Evolutionary conservation across 176 grass and related monocot species (phyloP).

Genomic region (Microstegium vimineum): DNA sequence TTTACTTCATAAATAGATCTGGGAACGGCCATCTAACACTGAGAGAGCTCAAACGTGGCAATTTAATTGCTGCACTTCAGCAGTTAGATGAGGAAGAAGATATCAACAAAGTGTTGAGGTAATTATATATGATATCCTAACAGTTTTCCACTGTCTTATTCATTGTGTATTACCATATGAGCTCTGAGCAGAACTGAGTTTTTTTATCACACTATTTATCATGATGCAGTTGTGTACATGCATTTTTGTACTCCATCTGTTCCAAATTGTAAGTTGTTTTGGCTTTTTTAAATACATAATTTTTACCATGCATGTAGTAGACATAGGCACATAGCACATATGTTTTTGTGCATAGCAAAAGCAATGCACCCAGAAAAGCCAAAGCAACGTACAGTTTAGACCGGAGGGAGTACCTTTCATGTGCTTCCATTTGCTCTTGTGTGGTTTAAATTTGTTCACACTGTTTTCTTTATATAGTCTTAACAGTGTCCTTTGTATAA

Average conservation of each 20-base stretch:
- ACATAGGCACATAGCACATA: background rate
- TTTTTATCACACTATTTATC: background rate
- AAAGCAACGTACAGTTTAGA: background rate
- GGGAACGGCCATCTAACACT: conserved; percentile 89
- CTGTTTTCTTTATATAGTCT: background rate
- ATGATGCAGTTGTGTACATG: background rate
- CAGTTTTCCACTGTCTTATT: background rate
- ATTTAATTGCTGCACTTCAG: conserved; percentile 95
- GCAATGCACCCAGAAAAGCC: background rate
- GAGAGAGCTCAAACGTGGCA: conserved; percentile 93
- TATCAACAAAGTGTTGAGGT: conserved; percentile 99
- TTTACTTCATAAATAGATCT: conserved; percentile 97
- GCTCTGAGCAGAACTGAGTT: background rate
- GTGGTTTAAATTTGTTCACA: background rate
- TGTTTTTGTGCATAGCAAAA: background rate
- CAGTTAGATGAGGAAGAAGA: conserved; percentile 99
- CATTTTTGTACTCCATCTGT: background rate
- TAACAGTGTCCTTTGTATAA: background rate
- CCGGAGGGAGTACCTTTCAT: background rate
- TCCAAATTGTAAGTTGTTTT: background rate
- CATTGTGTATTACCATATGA: background rate
- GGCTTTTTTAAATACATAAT: background rate
- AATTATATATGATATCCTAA: conserved; percentile 30
- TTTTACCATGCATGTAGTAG: background rate
- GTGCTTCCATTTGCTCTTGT: background rate